A percentile compares a stretch with the other conserved stretches of the same genome.
These are phyloP conservation scores for Pseudocercospora fuligena DNA, from an alignment of 2,329 filamentous ascomycete species.

Conservation along the genomic window DNA sequence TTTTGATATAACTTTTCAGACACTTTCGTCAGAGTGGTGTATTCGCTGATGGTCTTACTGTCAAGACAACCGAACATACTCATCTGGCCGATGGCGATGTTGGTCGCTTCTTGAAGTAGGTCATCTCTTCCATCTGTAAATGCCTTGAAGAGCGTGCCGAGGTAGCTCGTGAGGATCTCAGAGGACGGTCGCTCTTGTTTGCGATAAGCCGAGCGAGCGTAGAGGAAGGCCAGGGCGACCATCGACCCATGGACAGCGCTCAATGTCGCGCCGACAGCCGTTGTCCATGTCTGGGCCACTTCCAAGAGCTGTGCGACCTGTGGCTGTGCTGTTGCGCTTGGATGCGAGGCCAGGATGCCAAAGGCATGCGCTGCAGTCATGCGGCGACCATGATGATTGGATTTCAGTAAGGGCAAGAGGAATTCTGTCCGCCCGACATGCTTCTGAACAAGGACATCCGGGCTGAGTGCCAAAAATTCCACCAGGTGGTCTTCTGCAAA, in stretches of 20 bases:
- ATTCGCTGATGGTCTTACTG: constrained; percentile 42
- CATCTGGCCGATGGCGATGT: constrained; percentile 64
- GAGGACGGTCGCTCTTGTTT: constrained; percentile 21
- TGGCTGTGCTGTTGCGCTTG: constrained; percentile 45
- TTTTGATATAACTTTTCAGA: constrained; percentile 67
- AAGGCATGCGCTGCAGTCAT: constrained; percentile 70
- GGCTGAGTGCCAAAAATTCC: constrained; percentile 59
- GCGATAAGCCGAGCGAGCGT: constrained; percentile 62
- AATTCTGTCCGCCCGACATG: constrained; percentile 57
- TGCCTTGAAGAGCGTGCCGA: constrained; percentile 56
- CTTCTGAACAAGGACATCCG: constrained; percentile 57
- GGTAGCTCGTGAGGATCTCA: constrained; percentile 42
- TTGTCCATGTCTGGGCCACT: constrained; percentile 56
- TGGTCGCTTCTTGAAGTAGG: constrained; percentile 61
- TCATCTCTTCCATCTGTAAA: constrained; percentile 60
- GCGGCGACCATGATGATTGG: constrained; percentile 73
- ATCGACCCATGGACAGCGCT: constrained; percentile 66
- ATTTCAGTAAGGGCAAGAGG: constrained; percentile 66
- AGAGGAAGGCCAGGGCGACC: constrained; percentile 62
- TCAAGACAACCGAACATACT: constrained; percentile 62
- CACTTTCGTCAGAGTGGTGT: constrained; percentile 45
- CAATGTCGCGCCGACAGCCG: constrained; percentile 63
- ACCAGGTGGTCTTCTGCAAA: constrained; percentile 49
- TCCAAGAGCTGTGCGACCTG: constrained; percentile 46
- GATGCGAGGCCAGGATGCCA: constrained; percentile 76